These are phyloP conservation scores for Fusarium sp. DNA, from an alignment of 2,329 filamentous ascomycete genomes.

Conservation along the genomic window DNA sequence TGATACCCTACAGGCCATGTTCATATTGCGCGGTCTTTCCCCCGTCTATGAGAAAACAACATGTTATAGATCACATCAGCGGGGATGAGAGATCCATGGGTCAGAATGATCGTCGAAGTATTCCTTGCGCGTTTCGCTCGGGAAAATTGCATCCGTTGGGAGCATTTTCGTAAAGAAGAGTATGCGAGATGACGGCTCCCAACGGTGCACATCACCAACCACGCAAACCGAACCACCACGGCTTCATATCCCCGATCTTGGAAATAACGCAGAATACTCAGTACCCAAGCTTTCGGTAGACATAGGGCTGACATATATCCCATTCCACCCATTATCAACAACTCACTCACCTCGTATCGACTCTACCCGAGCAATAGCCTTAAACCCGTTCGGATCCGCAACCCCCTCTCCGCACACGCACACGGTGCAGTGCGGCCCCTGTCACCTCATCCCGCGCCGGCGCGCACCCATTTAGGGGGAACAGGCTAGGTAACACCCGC, in stretches of 20 bases:
- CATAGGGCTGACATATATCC: neutral
- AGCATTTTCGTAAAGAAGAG: neutral
- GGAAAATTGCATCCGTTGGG: neutral
- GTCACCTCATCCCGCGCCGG: neutral
- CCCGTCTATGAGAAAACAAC: neutral
- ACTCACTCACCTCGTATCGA: neutral
- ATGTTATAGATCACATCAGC: neutral
- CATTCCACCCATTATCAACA: neutral
- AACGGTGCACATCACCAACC: rapidly evolving
- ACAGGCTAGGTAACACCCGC: neutral
- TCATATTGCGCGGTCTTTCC: too few species aligned
- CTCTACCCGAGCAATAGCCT: neutral
- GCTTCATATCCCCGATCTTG: rapidly evolving
- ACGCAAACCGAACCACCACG: neutral
- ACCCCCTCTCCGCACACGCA: neutral
- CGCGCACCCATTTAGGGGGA: neutral
- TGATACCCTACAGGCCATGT: neutral
- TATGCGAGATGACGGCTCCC: neutral
- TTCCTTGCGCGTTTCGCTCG: neutral
- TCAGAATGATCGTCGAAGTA: neutral
- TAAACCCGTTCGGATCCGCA: neutral
- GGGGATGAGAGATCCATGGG: neutral
- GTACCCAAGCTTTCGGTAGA: neutral
- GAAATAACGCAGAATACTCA: neutral
- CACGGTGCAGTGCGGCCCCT: neutral